Base-by-base conservation (phyloP, 495 filamentous ascomycete species). In the Niebla homalea region DNA sequence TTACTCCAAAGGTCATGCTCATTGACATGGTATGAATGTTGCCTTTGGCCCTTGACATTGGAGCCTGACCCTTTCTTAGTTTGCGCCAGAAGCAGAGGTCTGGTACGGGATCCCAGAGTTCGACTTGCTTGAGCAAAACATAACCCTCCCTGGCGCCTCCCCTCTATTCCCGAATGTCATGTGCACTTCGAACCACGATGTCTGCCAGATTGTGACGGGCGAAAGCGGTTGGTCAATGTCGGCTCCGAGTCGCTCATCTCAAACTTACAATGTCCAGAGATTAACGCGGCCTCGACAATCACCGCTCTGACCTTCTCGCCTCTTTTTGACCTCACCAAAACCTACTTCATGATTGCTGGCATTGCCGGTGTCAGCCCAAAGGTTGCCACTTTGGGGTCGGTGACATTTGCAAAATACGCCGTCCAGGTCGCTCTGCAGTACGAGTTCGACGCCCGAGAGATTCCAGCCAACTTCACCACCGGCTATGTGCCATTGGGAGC, bases 351-450 rank as follows among this genome's bases (percentile, higher is more conserved):
- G 43, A 60, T 84, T 23, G 80, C 75, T 3, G 84, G 84, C 4
- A 87, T 89, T 50, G 83, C 80, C 6, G 83, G 84, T 20, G 67
- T 87, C 43, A 86, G 75, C 60, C 84, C 84, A 2, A 74, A 84
- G 58, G 61, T 73, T 7, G 76, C 70, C 19, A 86, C 82, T 5
- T 69, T 78, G 10, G 73, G 70, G 39, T 70, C 71, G 26, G 81
- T 83, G 14, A 79, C 77, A 1, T 82, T 89, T 60, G 74, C 79
- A 18, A 73, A 74, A 5, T 89, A 77, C 54, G 77, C 80, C 3
- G 70, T 87, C 16, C 84, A 87, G 51, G 81, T 85, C 1, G 84
- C 77, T 0, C 64, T 86, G 45, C 83, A 87, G 62, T 84, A 85
- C 53, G 83, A 87, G 60, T 75, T 88, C 47, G 82, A 86, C 57